Evolutionary conservation across 441 rosid species (phyloP).

Genomic region (Euphorbia schlechtendalii): DNA sequence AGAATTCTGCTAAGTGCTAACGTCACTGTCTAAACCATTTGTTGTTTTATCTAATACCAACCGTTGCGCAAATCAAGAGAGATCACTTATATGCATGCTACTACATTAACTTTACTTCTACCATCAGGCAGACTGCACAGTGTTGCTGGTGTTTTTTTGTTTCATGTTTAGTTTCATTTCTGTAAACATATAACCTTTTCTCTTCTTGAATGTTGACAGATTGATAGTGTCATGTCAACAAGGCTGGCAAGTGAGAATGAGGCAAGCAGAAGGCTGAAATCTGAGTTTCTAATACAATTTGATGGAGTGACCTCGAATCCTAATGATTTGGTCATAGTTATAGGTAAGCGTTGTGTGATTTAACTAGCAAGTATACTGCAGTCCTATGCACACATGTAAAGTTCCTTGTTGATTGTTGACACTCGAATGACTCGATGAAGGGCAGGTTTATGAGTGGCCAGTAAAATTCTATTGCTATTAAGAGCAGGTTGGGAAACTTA

Average conservation of each 20-base stretch:
- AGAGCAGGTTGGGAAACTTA: neutral
- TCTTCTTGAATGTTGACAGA: conserved; percentile 37
- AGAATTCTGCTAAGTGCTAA: neutral
- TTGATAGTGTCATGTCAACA: conserved; percentile 90
- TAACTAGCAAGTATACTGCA: neutral
- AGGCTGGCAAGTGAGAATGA: conserved; percentile 81
- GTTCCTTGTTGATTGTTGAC: neutral
- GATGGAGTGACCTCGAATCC: conserved; percentile 89
- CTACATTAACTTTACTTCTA: neutral
- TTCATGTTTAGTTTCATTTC: neutral
- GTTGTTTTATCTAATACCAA: neutral
- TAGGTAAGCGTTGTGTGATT: conserved; percentile 44
- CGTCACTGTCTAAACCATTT: neutral
- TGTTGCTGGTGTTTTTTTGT: neutral
- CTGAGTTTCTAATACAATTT: conserved; percentile 89
- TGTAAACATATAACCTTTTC: conserved; percentile 5
- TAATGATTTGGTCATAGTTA: conserved; percentile 75
- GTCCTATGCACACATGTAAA: neutral
- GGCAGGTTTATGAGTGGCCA: neutral
- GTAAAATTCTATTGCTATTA: neutral
- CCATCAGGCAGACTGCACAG: neutral
- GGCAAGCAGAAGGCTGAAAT: conserved; percentile 86
- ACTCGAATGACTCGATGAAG: neutral
- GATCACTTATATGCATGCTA: neutral
- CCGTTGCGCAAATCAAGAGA: neutral